Evolutionary conservation across 1,284 basidiomycete species (phyloP).

Genomic region (Ganoderma lingzhi): DNA sequence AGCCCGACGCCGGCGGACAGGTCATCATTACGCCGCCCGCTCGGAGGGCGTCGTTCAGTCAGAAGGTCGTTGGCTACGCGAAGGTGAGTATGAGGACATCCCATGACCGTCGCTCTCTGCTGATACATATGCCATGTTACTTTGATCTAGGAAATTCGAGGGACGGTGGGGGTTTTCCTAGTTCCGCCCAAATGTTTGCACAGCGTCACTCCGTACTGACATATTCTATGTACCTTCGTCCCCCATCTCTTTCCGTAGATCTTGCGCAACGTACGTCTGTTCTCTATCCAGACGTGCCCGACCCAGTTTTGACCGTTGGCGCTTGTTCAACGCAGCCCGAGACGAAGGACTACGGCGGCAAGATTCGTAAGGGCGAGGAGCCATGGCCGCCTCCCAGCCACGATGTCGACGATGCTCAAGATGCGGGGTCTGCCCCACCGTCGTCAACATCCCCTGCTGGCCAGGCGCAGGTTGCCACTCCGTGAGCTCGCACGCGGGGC

Average conservation of each 20-base stretch:
- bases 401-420: not conserved
- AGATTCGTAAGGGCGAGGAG: constrained; percentile 30
- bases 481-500: not conserved
- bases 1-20: constrained; percentile 24
- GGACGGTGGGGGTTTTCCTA: constrained; percentile 8
- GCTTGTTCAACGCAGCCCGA: constrained; percentile 14
- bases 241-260: constrained; percentile 10
- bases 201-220: not conserved
- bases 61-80: constrained; percentile 31
- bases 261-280: constrained; percentile 17
- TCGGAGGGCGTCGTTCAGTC: constrained; percentile 24
- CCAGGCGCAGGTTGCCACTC: not conserved
- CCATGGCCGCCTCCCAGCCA: constrained; percentile 23
- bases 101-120: no score
- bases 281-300: not conserved
- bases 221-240: not conserved
- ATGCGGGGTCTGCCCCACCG: not conserved
- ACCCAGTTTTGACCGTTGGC: not conserved
- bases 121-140: no score
- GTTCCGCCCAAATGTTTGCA: no score
- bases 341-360: constrained; percentile 27
- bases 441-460: not conserved
- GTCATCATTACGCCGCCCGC: constrained; percentile 13
- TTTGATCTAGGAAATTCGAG: constrained; percentile 27
- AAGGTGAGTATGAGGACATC: constrained; percentile 18